Percentiles rank a stretch among this genome's conserved stretches.
Conservation (phyloP, 2,329 filamentous ascomycete genomes). For the Neurospora sp. region DNA sequence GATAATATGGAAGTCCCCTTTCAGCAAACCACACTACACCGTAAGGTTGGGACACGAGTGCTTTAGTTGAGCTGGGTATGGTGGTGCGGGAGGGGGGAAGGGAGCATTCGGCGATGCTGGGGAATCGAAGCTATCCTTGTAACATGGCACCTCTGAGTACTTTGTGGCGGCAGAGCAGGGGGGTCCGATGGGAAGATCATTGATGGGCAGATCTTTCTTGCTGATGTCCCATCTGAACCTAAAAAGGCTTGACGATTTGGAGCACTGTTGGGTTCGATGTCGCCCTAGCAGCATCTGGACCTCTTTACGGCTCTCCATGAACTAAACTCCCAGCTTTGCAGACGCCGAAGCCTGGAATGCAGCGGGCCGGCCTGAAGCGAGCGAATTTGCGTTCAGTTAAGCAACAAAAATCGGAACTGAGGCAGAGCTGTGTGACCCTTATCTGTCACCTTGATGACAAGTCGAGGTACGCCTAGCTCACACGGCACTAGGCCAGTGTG, state of each 20-base stretch:
- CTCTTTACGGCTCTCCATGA: not conserved
- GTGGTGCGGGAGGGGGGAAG: constrained; percentile 15
- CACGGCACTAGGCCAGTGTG: not conserved
- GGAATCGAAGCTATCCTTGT: not conserved
- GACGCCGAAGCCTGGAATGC: constrained; percentile 11
- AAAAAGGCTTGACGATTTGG: constrained; percentile 5
- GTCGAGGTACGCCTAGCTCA: constrained; percentile 5
- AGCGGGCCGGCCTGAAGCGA: constrained; percentile 7
- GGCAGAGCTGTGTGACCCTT: not conserved
- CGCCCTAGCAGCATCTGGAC: constrained; percentile 3
- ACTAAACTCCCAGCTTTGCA: constrained; percentile 4
- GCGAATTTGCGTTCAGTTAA: constrained; percentile 6
- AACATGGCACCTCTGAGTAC: constrained; percentile 9
- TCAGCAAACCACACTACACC: constrained; percentile 3
- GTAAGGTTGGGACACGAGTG: constrained; percentile 9
- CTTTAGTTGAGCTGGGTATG: constrained; percentile 9
- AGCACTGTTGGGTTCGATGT: constrained; percentile 1
- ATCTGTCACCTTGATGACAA: constrained; percentile 1
- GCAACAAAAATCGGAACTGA: not conserved
- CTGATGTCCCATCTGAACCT: constrained; percentile 13
- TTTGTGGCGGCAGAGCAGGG: constrained; percentile 10
- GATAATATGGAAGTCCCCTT: constrained; percentile 2
- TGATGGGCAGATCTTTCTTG: constrained; percentile 19
- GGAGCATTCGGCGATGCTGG: constrained; percentile 10
- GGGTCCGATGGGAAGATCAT: constrained; percentile 16